These are phyloP conservation scores for Schwanniomyces sp. DNA, from an alignment of 805 yeast species.

Conservation along the genomic window DNA sequence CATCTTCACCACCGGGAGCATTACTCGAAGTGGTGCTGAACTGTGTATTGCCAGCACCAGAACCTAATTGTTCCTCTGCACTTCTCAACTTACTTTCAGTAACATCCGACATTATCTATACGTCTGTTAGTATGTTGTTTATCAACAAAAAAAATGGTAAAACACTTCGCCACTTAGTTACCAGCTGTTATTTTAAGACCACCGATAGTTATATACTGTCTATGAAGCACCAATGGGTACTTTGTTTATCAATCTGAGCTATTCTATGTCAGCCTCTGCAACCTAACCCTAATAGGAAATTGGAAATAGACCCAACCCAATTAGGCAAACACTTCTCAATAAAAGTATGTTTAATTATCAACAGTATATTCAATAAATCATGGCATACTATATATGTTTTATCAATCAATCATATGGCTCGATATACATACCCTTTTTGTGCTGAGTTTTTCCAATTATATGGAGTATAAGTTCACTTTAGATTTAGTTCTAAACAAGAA, in stretches of 20 bases:
- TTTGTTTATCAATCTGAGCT: not conserved
- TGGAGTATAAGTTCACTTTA: not conserved
- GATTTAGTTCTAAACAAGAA: conserved; percentile 1
- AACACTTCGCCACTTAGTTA: not conserved
- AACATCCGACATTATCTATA: conserved; percentile 36
- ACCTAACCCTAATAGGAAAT: conserved; percentile 26
- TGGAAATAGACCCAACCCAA: conserved; percentile 14
- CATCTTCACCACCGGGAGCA: conserved; percentile 43
- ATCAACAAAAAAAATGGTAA: conserved; percentile 16
- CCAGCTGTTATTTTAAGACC: not conserved
- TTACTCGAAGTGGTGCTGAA: conserved; percentile 23
- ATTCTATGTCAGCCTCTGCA: conserved; percentile 13
- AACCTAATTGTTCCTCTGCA: conserved; percentile 19
- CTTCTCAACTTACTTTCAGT: conserved; percentile 40
- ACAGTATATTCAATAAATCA: not conserved
- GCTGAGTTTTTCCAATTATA: not conserved
- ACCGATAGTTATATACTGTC: not conserved
- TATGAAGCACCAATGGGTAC: not conserved
- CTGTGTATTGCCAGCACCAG: conserved; percentile 9
- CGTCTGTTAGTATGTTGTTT: conserved; percentile 21
- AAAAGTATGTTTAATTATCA: not conserved
- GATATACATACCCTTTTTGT: not conserved
- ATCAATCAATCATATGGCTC: conserved; percentile 1
- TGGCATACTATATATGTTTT: not conserved
- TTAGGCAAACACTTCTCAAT: conserved; percentile 19